phyloP scores from a whole-genome alignment of 2,329 filamentous ascomycete genomes.

The Xylaria digitata region DNA sequence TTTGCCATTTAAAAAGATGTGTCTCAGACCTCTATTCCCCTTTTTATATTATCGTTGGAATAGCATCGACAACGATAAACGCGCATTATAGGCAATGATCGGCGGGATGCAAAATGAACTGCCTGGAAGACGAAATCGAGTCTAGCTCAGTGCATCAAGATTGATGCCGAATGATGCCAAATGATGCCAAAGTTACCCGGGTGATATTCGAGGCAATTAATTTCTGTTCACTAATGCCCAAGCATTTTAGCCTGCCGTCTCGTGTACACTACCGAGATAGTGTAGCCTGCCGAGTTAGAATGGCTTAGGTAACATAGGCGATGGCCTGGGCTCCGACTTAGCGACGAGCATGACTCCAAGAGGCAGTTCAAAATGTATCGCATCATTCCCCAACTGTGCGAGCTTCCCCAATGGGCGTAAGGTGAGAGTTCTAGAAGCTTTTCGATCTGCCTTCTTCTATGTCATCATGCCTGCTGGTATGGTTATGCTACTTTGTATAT shows the following conservation, averaged over 20 bases:
- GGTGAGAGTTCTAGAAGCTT: conserved; percentile 6
- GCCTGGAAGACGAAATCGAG: not conserved
- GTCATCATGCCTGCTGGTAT: not conserved
- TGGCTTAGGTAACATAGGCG: conserved; percentile 8
- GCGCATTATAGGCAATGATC: no score
- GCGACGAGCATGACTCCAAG: conserved; percentile 32
- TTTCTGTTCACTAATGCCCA: conserved; percentile 8
- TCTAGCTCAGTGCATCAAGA: conserved; percentile 4
- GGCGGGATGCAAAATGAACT: not conserved
- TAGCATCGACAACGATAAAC: not conserved
- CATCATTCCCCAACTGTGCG: conserved; percentile 5
- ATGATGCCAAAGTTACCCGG: conserved; percentile 1
- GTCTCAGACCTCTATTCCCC: not conserved
- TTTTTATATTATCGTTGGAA: not conserved
- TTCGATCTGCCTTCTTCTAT: conserved; percentile 1
- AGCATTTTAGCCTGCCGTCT: conserved; percentile 31
- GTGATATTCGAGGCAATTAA: conserved; percentile 13
- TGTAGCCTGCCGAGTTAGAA: not conserved
- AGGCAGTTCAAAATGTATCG: conserved; percentile 27
- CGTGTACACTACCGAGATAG: not conserved
- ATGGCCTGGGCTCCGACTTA: conserved; percentile 21
- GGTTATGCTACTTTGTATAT: conserved; percentile 22
- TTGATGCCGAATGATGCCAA: not conserved
- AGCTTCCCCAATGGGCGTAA: conserved; percentile 33
- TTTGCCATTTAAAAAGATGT: not conserved